Evolutionary conservation across 257 asterid species (phyloP).

Genomic region (Voacanga thouarsii): DNA sequence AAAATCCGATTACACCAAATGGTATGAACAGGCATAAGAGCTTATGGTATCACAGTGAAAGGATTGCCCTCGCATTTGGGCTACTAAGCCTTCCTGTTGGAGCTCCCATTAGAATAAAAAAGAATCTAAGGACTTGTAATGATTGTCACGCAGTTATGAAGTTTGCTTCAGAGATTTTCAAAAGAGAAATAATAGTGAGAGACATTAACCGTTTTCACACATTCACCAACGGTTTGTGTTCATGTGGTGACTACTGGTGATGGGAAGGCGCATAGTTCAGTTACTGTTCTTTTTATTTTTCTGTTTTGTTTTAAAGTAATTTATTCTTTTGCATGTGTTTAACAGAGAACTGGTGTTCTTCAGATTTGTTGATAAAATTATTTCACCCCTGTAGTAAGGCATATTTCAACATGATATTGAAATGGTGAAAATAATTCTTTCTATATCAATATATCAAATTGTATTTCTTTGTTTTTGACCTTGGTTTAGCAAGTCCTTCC

Average conservation of each 20-base stretch:
- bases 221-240: conserved; percentile 39
- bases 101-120: conserved; percentile 46
- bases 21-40: conserved; percentile 27
- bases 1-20: conserved; percentile 19
- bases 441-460: background rate
- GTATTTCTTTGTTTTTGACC: background rate
- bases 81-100: conserved; percentile 34
- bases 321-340: background rate
- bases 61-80: conserved; percentile 42
- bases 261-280: background rate
- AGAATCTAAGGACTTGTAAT: conserved; percentile 44
- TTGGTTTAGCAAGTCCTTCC: background rate
- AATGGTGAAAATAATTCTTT: background rate
- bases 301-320: background rate
- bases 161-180: conserved; percentile 38
- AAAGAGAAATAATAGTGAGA: conserved; percentile 44
- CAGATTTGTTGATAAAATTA: background rate
- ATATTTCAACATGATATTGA: background rate
- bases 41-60: conserved; percentile 49
- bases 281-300: background rate
- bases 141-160: conserved; percentile 43
- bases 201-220: conserved; percentile 44
- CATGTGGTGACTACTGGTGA: conserved; percentile 48
- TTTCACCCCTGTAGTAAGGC: background rate
- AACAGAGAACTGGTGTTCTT: background rate